Conservation (phyloP, 1,139 yeast species). For the Suhomyces kunorum region DNA sequence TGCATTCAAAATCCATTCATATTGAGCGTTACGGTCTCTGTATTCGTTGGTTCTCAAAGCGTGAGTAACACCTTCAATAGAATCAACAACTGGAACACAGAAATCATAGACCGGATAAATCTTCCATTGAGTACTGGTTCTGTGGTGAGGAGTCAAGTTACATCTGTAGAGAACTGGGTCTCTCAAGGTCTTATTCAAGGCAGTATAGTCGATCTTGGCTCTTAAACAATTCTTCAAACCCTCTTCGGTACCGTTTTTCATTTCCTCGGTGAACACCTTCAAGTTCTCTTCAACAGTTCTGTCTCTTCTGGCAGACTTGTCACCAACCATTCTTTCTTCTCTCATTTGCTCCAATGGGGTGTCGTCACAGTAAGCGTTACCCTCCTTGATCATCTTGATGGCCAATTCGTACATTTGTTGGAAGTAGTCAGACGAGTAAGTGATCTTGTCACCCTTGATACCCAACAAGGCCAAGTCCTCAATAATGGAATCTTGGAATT, state of each 20-base stretch:
- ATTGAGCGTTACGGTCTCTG: slow-evolving; percentile 97
- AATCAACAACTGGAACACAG: slow-evolving; percentile 95
- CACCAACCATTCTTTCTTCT: slow-evolving; percentile 97
- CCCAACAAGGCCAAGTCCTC: slow-evolving; percentile 89
- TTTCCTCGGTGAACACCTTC: slow-evolving; percentile 78
- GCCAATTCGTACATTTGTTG: slow-evolving; percentile 86
- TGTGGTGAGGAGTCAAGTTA: slow-evolving; percentile 94
- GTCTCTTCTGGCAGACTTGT: slow-evolving; percentile 85
- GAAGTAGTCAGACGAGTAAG: slow-evolving; percentile 92
- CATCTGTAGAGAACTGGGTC: slow-evolving; percentile 98
- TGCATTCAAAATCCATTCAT: slow-evolving; percentile 89
- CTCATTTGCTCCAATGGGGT: slow-evolving; percentile 93
- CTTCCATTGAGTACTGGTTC: slow-evolving; percentile 91
- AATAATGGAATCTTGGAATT: slow-evolving; percentile 87
- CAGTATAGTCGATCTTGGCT: slow-evolving; percentile 90
- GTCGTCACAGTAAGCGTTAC: slow-evolving; percentile 95
- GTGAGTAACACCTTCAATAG: slow-evolving; percentile 95
- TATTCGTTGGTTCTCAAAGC: slow-evolving; percentile 96
- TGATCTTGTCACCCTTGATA: slow-evolving; percentile 81
- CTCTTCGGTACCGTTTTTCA: slow-evolving; percentile 89
- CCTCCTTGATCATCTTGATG: slow-evolving; percentile 82
- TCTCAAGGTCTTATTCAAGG: slow-evolving; percentile 89
- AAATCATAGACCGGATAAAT: slow-evolving; percentile 97
- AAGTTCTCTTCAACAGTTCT: slow-evolving; percentile 89
- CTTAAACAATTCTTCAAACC: slow-evolving; percentile 89